Base-by-base conservation (phyloP, 805 yeast species). In the Kodamaea nitidulidarum region DNA sequence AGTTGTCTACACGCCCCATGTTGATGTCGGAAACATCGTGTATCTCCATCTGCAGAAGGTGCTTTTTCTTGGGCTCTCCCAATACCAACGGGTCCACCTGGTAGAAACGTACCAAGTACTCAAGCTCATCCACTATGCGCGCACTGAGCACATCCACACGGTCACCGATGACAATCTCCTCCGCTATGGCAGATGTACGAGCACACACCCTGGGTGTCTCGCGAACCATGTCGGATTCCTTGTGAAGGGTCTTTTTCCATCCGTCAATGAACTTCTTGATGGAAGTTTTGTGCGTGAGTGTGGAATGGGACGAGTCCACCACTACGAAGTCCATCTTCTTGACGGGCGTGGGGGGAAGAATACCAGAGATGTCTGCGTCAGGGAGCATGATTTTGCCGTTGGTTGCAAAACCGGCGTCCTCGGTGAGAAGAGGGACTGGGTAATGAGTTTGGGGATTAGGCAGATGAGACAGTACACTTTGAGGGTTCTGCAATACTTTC, bases 261-360 rank as follows among this genome's bases (percentile, higher is more conserved):
- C 67, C 62, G 35, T 63, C 70, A 26, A 68, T 57, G 24, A 68
- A 51, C 41, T 54, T 61, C 43, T 64, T 67, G 20, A 68, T 48
- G 2, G 71, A 63, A 18, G 49, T 56, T 36, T 59, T 65, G 33
- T 72, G 47, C 22, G 44, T 49, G 24, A 65, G 20, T 9, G 53
- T 58, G 32, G 40, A 45, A 17, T 25, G 35, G 17, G 20, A 20
- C 15, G 27, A 5, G 10, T 21, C 34, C 17, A 26, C 15, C 29
- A 58, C 42, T 10, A 46, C 50, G 44, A 53, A 54, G 25, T 76
- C 81, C 71, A 80, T 72, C 45, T 76, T 80, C 52, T 75, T 81
- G 7, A 77, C 78, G 0, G 87, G 90, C 0, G 88, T 81, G 3
- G 81, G 76, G 2, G 90, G 88, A 5, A 78, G 58, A 10, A 84